These are phyloP conservation scores for Flaveria trinervia DNA, from an alignment of 129 eudicot genomes.

Conservation along the genomic window DNA sequence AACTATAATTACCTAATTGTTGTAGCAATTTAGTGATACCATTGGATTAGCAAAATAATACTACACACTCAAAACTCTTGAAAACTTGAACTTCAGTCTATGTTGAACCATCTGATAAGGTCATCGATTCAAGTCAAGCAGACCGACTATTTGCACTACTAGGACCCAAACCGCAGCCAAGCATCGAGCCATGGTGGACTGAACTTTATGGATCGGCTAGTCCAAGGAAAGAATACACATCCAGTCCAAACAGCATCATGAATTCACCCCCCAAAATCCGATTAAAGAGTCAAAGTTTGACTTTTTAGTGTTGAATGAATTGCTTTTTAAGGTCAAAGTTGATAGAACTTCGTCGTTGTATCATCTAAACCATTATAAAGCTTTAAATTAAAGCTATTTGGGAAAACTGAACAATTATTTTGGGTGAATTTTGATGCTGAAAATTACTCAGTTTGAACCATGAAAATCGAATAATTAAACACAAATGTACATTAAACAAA, in stretches of 20 bases:
- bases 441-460: constrained; percentile 14
- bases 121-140: constrained; percentile 26
- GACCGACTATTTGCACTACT: not conserved
- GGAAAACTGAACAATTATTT: not conserved
- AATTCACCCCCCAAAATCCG: not conserved
- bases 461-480: not conserved
- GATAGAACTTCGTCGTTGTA: not conserved
- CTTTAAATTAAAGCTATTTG: not conserved
- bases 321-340: constrained; percentile 22
- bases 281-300: constrained; percentile 27
- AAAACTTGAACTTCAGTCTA: not conserved
- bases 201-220: not conserved
- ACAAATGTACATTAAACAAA: constrained; percentile 6
- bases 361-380: not conserved
- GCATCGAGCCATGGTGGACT: constrained; percentile 21
- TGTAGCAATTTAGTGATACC: not conserved
- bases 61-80: not conserved
- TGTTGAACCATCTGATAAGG: constrained; percentile 9
- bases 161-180: constrained; percentile 17
- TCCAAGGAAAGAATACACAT: constrained; percentile 4
- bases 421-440: not conserved
- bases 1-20: not conserved
- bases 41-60: not conserved
- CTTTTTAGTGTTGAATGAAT: constrained; percentile 16
- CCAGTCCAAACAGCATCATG: constrained; percentile 15